phyloP scores from a whole-genome alignment of 352 stramenopile genomes.

The Phytophthora pinifolia region DNA sequence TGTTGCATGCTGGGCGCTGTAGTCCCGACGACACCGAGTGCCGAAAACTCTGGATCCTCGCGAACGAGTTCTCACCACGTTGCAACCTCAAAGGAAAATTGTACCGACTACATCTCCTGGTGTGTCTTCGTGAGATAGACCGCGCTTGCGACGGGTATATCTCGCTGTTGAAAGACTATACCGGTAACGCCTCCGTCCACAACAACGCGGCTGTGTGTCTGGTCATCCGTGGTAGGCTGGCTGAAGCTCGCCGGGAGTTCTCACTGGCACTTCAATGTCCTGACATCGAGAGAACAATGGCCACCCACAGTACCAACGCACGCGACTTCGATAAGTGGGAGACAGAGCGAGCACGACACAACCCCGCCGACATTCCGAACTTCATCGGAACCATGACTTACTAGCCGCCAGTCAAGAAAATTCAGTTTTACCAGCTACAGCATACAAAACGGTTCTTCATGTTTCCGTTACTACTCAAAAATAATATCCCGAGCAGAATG shows the following conservation, averaged over 20 bases:
- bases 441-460: too few species aligned
- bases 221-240: constrained; percentile 3
- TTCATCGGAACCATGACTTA: constrained; percentile 6
- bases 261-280: constrained; percentile 1
- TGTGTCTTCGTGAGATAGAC: constrained; percentile 7
- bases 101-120: constrained; percentile 19
- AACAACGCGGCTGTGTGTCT: constrained; percentile 30
- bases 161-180: constrained; percentile 3
- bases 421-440: too few species aligned
- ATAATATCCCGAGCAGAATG: too few species aligned
- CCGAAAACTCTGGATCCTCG: constrained; percentile 12
- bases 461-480: too few species aligned
- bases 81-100: constrained; percentile 26
- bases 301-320: constrained; percentile 3
- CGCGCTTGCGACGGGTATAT: constrained; percentile 22
- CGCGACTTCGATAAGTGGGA: constrained; percentile 7
- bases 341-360: background rate
- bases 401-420: constrained; percentile 1
- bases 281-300: background rate
- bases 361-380: background rate
- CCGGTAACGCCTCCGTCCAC: constrained; percentile 8
- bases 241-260: constrained; percentile 11
- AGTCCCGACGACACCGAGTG: constrained; percentile 9
- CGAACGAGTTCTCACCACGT: constrained; percentile 17
- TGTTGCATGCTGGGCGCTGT: constrained; percentile 9